phyloP scores from a whole-genome alignment of 1,284 basidiomycete species.

The Tilletiaria anomala region DNA sequence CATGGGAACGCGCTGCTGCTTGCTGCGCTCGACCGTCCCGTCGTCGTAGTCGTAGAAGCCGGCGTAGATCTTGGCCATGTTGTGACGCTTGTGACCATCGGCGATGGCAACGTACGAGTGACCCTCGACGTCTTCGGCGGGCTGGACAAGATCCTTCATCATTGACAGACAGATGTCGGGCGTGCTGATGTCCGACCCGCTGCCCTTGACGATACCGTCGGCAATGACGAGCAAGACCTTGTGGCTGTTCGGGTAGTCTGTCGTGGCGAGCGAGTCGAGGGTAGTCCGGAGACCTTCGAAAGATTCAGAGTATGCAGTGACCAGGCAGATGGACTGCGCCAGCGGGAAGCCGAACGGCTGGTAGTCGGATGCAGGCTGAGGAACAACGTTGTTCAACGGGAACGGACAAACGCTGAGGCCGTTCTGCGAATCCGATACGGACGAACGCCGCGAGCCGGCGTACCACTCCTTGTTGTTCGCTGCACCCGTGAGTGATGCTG shows the following conservation, averaged over 20 bases:
- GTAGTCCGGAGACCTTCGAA: conserved; percentile 92
- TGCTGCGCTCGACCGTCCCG: conserved; percentile 73
- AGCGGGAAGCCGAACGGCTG: conserved; percentile 94
- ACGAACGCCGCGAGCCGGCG: conserved; percentile 10
- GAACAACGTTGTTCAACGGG: conserved; percentile 75
- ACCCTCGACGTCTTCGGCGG: conserved; percentile 70
- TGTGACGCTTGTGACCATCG: conserved; percentile 95
- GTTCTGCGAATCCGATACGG: not conserved
- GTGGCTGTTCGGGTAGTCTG: conserved; percentile 96
- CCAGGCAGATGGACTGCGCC: conserved; percentile 82
- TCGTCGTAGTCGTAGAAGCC: conserved; percentile 96
- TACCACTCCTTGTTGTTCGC: conserved; percentile 7
- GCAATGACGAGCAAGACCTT: conserved; percentile 90
- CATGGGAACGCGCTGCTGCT: conserved; percentile 92
- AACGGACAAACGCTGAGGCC: conserved; percentile 50
- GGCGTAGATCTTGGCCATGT: conserved; percentile 97
- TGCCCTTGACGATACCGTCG: conserved; percentile 94
- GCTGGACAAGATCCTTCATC: conserved; percentile 92
- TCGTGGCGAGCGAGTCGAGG: conserved; percentile 89
- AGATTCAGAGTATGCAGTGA: conserved; percentile 96
- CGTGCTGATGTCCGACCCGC: conserved; percentile 36
- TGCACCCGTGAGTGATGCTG: conserved; percentile 52
- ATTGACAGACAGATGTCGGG: conserved; percentile 88
- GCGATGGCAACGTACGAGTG: conserved; percentile 97
- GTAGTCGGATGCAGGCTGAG: conserved; percentile 77